Percentiles rank a stretch among this genome's conserved stretches.
Evolutionary conservation across 2,329 filamentous ascomycete genomes (phyloP).

Genomic region (Aspergillus pseudoglaucus): DNA sequence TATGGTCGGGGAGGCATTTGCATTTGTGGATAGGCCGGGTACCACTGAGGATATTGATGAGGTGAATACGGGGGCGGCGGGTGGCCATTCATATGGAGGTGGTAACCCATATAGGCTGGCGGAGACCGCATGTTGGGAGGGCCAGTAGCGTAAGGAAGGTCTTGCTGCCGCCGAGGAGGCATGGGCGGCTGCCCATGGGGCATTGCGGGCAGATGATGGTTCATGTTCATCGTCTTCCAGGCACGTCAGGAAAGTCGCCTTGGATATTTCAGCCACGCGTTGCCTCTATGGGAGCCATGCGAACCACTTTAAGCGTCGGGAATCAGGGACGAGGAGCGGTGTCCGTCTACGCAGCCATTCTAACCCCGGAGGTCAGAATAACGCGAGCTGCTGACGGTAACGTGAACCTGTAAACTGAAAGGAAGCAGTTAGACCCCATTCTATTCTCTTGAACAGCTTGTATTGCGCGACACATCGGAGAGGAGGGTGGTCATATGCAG

Average conservation of each 20-base stretch:
- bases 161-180: slow-evolving; percentile 43
- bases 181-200: slow-evolving; percentile 46
- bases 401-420: slow-evolving; percentile 1
- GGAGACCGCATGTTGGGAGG: slow-evolving; percentile 51
- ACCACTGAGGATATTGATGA: slow-evolving; percentile 43
- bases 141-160: slow-evolving; percentile 37
- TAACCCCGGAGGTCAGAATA: slow-evolving; percentile 15
- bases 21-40: slow-evolving; percentile 37
- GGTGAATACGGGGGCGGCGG: slow-evolving; percentile 38
- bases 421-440: neutral
- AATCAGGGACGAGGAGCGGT: slow-evolving; percentile 10
- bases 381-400: slow-evolving; percentile 6
- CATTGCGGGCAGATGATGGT: slow-evolving; percentile 40
- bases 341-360: slow-evolving; percentile 32
- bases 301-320: slow-evolving; percentile 19
- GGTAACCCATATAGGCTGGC: slow-evolving; percentile 53
- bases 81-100: slow-evolving; percentile 53
- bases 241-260: slow-evolving; percentile 24
- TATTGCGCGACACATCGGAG: neutral
- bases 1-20: slow-evolving; percentile 35
- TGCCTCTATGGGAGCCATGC: slow-evolving; percentile 37
- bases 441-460: neutral
- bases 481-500: neutral
- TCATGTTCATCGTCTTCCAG: slow-evolving; percentile 42
- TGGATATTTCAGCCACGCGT: slow-evolving; percentile 32